Conservation (phyloP, 1,139 yeast genomes). For the Protomyces lactucae-debilis region DNA sequence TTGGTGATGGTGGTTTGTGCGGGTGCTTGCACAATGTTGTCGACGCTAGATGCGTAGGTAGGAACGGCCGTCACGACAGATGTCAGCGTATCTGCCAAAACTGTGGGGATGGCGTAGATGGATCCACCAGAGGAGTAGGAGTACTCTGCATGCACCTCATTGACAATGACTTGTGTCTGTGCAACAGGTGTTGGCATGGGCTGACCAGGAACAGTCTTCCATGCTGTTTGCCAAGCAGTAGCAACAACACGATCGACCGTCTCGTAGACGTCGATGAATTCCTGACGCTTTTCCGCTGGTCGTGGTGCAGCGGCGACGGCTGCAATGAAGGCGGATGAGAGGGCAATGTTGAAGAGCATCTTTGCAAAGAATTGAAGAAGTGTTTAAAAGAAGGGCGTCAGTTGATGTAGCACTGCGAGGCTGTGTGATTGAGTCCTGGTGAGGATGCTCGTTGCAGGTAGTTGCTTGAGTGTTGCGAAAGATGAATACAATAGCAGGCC, state of each 20-base stretch:
- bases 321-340: background rate
- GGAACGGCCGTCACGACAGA: background rate
- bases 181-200: background rate
- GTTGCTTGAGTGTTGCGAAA: too few relatives aligned
- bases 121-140: slow-evolving; percentile 17
- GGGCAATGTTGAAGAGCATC: background rate
- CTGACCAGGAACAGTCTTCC: background rate
- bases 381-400: background rate
- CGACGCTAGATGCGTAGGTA: background rate
- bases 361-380: background rate
- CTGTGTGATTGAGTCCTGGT: background rate
- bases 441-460: background rate
- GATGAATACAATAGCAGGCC: too few relatives aligned
- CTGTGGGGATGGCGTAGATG: slow-evolving; percentile 17
- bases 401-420: background rate
- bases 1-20: slow-evolving; percentile 11
- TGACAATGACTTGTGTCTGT: slow-evolving; percentile 14
- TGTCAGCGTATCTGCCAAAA: slow-evolving; percentile 1
- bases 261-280: background rate
- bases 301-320: background rate
- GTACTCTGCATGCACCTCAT: slow-evolving; percentile 14
- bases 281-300: background rate
- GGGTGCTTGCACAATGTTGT: slow-evolving; percentile 4
- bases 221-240: background rate
- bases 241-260: background rate